Evolutionary conservation across 225 moss, liverwort and hornwort genomes (phyloP).

Genomic region (Sphagnum tenellum): DNA sequence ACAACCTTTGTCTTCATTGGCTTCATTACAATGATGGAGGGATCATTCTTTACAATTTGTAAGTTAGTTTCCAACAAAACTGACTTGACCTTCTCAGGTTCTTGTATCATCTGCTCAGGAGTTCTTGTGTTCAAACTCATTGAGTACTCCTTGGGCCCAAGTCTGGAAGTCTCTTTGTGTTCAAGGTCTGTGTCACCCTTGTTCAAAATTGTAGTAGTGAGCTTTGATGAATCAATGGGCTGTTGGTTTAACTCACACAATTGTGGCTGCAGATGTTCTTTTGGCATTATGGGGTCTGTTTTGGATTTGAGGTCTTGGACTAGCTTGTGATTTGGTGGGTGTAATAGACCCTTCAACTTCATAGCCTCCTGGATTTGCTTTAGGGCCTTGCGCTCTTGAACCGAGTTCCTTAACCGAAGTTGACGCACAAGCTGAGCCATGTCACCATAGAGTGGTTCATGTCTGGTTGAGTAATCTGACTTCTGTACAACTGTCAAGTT

Average conservation of each 20-base stretch:
- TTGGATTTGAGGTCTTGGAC: conserved; percentile 6
- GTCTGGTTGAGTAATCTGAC: conserved; percentile 5
- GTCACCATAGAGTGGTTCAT: conserved; percentile 16
- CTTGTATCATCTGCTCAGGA: conserved; percentile 3
- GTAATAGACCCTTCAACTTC: conserved; percentile 24
- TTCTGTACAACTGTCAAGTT: neutral
- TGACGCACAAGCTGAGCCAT: conserved; percentile 18
- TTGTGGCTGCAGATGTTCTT: conserved; percentile 5
- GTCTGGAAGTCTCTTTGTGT: conserved; percentile 11
- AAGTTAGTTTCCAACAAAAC: neutral
- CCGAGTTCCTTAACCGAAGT: conserved; percentile 19
- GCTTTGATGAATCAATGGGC: conserved; percentile 1
- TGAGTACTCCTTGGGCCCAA: conserved; percentile 2
- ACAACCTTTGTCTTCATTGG: conserved; percentile 3
- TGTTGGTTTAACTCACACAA: neutral
- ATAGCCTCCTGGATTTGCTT: conserved; percentile 25
- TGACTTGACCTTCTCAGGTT: no score
- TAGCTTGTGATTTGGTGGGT: conserved; percentile 7
- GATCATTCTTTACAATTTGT: conserved; percentile 1
- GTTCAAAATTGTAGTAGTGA: neutral
- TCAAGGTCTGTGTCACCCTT: conserved; percentile 3
- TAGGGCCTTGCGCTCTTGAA: conserved; percentile 12
- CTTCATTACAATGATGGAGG: conserved; percentile 1
- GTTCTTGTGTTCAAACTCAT: conserved; percentile 2
- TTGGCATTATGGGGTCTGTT: no score